A percentile compares a stretch with the other conserved stretches of the same genome.
Conservation (phyloP, 768 basidiomycete genomes). For the Boletellus emodensis region DNA sequence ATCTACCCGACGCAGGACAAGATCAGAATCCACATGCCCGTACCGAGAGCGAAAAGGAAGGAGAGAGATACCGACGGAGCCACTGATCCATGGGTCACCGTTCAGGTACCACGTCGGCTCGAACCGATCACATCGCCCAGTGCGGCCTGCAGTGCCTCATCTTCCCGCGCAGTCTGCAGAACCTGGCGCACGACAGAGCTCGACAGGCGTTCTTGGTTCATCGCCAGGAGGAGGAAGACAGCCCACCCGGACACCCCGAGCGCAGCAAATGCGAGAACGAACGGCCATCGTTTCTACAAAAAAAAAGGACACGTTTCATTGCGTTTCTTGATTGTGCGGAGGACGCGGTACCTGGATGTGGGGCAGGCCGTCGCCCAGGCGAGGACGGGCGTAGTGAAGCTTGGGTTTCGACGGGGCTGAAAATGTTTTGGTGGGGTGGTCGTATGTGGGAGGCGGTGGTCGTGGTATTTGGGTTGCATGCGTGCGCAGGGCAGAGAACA, state of each 20-base stretch:
- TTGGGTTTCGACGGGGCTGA: constrained; percentile 42
- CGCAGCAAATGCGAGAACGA: constrained; percentile 44
- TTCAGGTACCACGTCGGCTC: constrained; percentile 49
- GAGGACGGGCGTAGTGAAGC: constrained; percentile 42
- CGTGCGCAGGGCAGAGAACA: constrained; percentile 6
- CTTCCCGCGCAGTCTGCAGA: constrained; percentile 54
- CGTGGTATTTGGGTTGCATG: constrained; percentile 22
- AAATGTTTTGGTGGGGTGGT: constrained; percentile 37
- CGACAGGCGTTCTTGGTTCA: constrained; percentile 74
- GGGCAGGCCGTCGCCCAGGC: too few relatives aligned
- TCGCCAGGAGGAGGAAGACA: constrained; percentile 62
- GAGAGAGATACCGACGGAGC: constrained; percentile 49
- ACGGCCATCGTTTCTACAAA: constrained; percentile 53
- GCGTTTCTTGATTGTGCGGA: too few relatives aligned
- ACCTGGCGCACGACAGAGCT: constrained; percentile 71
- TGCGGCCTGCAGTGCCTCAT: constrained; percentile 43
- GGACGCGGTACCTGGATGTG: too few relatives aligned
- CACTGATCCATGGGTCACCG: constrained; percentile 68
- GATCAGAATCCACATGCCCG: neutral
- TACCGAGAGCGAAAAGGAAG: neutral
- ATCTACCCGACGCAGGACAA: constrained; percentile 41
- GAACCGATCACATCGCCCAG: constrained; percentile 51
- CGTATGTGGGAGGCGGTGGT: constrained; percentile 26
- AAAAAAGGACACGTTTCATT: too few relatives aligned
- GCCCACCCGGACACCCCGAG: constrained; percentile 63